Conservation (phyloP, 495 filamentous ascomycete species). For the Lophium mytilinum region DNA sequence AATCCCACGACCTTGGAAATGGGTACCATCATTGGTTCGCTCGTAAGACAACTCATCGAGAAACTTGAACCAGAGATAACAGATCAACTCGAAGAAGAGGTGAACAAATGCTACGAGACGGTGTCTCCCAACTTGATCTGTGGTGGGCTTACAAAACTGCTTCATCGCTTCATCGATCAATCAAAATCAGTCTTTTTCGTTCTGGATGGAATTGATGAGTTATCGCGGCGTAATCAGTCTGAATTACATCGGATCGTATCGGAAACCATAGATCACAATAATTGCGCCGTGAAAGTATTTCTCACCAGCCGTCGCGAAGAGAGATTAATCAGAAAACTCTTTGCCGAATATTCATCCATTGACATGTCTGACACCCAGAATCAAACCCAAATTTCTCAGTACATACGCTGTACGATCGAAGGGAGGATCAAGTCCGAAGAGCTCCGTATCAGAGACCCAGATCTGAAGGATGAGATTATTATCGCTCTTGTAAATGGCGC, state of each 20-base stretch:
- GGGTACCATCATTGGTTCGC: neutral
- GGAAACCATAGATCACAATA: neutral
- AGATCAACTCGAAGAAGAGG: neutral
- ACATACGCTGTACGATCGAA: neutral
- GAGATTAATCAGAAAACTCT: neutral
- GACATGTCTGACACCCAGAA: neutral
- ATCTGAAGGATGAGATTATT: constrained; percentile 3
- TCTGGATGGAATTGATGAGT: constrained; percentile 21
- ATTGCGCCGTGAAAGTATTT: neutral
- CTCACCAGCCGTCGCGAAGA: constrained; percentile 12
- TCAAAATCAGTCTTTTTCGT: constrained; percentile 8
- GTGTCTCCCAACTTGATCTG: neutral
- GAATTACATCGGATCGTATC: neutral
- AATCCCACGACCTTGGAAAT: constrained; percentile 8
- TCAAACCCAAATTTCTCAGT: no score
- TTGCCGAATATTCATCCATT: neutral
- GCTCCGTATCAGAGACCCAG: neutral
- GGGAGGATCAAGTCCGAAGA: neutral
- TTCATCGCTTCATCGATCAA: neutral
- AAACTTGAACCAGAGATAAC: neutral
- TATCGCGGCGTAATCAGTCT: neutral
- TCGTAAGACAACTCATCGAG: constrained; percentile 11
- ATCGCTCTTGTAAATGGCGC: constrained; percentile 5
- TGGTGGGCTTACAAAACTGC: neutral
- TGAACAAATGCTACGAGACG: neutral